Conservation (phyloP, 2,329 filamentous ascomycete species). For the Trichoderma lentiforme region DNA sequence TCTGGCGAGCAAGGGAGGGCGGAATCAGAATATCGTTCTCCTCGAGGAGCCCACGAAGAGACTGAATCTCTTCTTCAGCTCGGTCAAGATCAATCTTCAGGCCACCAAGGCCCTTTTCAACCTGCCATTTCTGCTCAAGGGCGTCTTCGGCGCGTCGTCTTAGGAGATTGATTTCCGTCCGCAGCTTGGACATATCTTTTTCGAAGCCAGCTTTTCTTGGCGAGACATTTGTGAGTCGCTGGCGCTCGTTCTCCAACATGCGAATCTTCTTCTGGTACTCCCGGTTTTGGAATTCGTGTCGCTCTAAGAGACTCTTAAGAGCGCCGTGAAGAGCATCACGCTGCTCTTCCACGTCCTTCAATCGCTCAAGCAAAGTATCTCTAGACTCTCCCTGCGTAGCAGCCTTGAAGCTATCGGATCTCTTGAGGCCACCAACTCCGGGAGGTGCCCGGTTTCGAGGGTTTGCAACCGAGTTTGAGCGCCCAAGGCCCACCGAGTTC, state of each 20-base stretch:
- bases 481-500: conserved; percentile 62
- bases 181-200: conserved; percentile 73
- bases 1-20: conserved; percentile 51
- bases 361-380: conserved; percentile 69
- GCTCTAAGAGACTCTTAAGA: conserved; percentile 77
- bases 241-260: conserved; percentile 72
- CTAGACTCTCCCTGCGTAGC: conserved; percentile 50
- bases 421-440: conserved; percentile 44
- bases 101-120: conserved; percentile 82
- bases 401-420: conserved; percentile 58
- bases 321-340: conserved; percentile 88
- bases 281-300: conserved; percentile 79
- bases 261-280: conserved; percentile 80
- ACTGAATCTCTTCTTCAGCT: conserved; percentile 85
- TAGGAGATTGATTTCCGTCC: conserved; percentile 79
- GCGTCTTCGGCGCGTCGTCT: conserved; percentile 88
- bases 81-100: conserved; percentile 96
- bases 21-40: conserved; percentile 80
- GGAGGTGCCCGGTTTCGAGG: conserved; percentile 40
- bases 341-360: conserved; percentile 92
- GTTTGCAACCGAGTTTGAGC: conserved; percentile 67
- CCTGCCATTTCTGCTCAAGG: conserved; percentile 92
- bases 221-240: conserved; percentile 65
- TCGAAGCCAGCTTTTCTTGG: conserved; percentile 78
- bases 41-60: conserved; percentile 72